A percentile compares a stretch with the other conserved stretches of the same genome.
These are phyloP conservation scores for Chaetomium olivaceum DNA, from an alignment of 2,329 filamentous ascomycete genomes.

Conservation along the genomic window DNA sequence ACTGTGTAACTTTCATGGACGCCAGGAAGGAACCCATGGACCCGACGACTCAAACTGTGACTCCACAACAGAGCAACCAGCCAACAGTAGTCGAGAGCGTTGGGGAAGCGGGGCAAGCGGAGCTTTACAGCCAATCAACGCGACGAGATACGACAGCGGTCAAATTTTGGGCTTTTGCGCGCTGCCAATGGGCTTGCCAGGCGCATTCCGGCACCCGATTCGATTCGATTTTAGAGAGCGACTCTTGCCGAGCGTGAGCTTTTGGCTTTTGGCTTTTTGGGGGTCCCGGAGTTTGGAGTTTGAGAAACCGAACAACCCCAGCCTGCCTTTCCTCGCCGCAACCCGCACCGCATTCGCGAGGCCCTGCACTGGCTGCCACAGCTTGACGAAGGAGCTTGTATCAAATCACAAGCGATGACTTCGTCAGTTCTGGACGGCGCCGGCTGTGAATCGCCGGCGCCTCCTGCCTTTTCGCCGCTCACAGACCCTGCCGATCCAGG, in stretches of 20 bases:
- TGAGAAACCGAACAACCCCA: not conserved
- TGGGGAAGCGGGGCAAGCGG: slow-evolving; percentile 14
- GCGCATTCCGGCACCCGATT: slow-evolving; percentile 26
- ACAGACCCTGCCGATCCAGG: slow-evolving; percentile 30
- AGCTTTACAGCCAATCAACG: slow-evolving; percentile 21
- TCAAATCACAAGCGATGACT: slow-evolving; percentile 57
- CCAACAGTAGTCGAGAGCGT: slow-evolving; percentile 16
- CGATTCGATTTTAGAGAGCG: not conserved
- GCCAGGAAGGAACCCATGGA: too few relatives aligned
- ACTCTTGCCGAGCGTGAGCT: too few relatives aligned
- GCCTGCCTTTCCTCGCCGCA: not conserved
- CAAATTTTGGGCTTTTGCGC: slow-evolving; percentile 25
- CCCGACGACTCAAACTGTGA: not conserved
- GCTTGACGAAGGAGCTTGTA: slow-evolving; percentile 58
- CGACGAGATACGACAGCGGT: not conserved
- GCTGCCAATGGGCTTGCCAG: slow-evolving; percentile 12
- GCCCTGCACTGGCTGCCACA: slow-evolving; percentile 6
- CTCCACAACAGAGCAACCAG: not conserved
- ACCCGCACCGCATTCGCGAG: not conserved
- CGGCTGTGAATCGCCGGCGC: slow-evolving; percentile 33
- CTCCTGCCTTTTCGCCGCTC: slow-evolving; percentile 34
- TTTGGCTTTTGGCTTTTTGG: not conserved
- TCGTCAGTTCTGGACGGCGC: slow-evolving; percentile 47
- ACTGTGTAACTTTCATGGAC: too few relatives aligned
- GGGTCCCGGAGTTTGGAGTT: not conserved